A percentile compares a stretch with the other conserved stretches of the same genome.
phyloP scores from a whole-genome alignment of 495 filamentous ascomycete genomes.

The Aspergillus saccharolyticus region DNA sequence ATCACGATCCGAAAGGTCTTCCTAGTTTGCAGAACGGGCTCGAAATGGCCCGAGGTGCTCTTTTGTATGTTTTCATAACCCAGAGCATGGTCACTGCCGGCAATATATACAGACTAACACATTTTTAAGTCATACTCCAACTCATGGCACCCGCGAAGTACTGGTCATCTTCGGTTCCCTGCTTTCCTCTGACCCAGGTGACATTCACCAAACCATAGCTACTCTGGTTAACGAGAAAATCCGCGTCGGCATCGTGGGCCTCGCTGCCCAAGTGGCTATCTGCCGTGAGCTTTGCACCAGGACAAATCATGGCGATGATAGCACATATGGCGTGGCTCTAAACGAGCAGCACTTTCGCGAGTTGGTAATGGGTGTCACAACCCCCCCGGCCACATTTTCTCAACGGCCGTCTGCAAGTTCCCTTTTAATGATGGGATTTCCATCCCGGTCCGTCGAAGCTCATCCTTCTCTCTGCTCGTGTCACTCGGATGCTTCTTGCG shows the following conservation, averaged over 20 bases:
- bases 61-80: slow-evolving; percentile 57
- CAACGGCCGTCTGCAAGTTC: slow-evolving; percentile 64
- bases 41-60: slow-evolving; percentile 83
- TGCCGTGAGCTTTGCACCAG: slow-evolving; percentile 80
- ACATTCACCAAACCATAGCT: slow-evolving; percentile 86
- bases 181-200: slow-evolving; percentile 83
- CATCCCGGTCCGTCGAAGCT: slow-evolving; percentile 77
- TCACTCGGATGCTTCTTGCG: slow-evolving; percentile 74
- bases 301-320: slow-evolving; percentile 77
- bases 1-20: slow-evolving; percentile 78
- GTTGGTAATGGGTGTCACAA: slow-evolving; percentile 81
- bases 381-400: slow-evolving; percentile 74
- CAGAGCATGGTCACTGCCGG: background rate
- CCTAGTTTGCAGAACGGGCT: slow-evolving; percentile 93
- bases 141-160: slow-evolving; percentile 87
- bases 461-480: slow-evolving; percentile 81
- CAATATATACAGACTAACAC: slow-evolving; percentile 14
- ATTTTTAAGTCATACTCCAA: slow-evolving; percentile 68
- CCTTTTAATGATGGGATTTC: slow-evolving; percentile 97
- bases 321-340: slow-evolving; percentile 74
- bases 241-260: slow-evolving; percentile 78
- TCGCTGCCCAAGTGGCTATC: slow-evolving; percentile 87
- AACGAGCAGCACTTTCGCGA: slow-evolving; percentile 88
- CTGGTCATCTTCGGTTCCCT: slow-evolving; percentile 90
- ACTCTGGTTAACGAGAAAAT: slow-evolving; percentile 74